Evolutionary conservation across 495 filamentous ascomycete species (phyloP).

Genomic region (Thermochaetoides thermophila): DNA sequence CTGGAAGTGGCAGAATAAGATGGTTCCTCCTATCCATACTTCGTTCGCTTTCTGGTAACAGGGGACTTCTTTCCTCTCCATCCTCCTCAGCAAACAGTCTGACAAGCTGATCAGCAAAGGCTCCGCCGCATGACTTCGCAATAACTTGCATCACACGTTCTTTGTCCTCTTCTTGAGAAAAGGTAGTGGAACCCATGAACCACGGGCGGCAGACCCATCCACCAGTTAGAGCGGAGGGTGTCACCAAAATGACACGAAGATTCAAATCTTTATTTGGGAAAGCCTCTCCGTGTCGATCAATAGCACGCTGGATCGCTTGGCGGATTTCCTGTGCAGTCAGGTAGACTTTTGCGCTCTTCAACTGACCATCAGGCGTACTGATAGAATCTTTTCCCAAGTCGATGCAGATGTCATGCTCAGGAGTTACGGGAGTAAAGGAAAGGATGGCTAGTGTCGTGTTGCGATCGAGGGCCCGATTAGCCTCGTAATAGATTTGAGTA

Average conservation of each 20-base stretch:
- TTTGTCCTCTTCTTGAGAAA: background rate
- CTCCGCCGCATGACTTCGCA: slow-evolving; percentile 11
- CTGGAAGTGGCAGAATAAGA: no score
- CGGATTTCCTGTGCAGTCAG: slow-evolving; percentile 7
- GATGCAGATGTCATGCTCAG: slow-evolving; percentile 24
- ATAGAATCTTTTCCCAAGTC: no score
- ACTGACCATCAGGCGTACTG: no score
- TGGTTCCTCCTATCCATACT: no score
- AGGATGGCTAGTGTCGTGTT: slow-evolving; percentile 16
- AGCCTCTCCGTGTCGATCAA: no score
- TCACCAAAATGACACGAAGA: slow-evolving; percentile 9
- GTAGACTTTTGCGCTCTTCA: background rate
- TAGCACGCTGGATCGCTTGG: slow-evolving; percentile 7
- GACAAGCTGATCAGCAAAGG: slow-evolving; percentile 12
- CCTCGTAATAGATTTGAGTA: no score
- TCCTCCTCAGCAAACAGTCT: slow-evolving; percentile 9
- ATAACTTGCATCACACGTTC: slow-evolving; percentile 6
- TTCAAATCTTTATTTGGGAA: slow-evolving; percentile 6
- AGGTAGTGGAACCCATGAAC: background rate
- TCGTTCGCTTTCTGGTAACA: no score
- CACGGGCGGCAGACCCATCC: slow-evolving; percentile 16
- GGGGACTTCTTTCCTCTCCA: no score
- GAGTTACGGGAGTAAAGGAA: slow-evolving; percentile 18
- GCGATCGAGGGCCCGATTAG: slow-evolving; percentile 4
- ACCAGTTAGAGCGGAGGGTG: slow-evolving; percentile 13